phyloP scores from a whole-genome alignment of 2,329 filamentous ascomycete species.

The Colletotrichum endophyticum region DNA sequence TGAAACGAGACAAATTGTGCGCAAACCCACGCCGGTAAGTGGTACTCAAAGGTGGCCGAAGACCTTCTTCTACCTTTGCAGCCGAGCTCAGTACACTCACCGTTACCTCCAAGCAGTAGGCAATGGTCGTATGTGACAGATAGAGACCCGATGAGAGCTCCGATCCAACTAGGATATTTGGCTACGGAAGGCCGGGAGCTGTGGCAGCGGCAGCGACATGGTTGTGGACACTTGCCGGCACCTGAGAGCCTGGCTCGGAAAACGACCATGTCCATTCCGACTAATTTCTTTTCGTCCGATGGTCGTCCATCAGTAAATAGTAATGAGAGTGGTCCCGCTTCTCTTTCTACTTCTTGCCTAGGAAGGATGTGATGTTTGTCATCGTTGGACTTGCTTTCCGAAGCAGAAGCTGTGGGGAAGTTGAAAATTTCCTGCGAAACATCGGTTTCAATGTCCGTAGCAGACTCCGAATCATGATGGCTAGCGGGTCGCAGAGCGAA shows the following conservation, averaged over 20 bases:
- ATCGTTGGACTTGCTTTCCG: too few relatives aligned
- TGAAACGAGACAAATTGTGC: neutral
- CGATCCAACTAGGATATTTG: neutral
- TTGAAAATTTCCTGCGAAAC: too few relatives aligned
- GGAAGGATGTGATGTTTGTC: too few relatives aligned
- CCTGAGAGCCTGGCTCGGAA: neutral
- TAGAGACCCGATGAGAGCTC: neutral
- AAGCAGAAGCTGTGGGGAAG: too few relatives aligned
- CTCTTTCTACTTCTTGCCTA: neutral
- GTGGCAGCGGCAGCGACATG: neutral
- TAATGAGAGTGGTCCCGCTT: neutral
- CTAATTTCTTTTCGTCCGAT: too few relatives aligned
- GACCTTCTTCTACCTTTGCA: neutral
- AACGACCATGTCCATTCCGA: neutral
- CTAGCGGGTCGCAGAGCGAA: neutral
- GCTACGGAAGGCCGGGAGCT: neutral
- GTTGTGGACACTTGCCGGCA: neutral
- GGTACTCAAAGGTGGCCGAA: neutral
- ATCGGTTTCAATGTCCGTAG: too few relatives aligned
- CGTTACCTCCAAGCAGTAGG: accelerated
- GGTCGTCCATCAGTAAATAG: neutral
- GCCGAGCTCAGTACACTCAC: neutral
- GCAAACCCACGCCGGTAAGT: neutral
- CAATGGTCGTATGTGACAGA: neutral
- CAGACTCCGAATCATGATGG: neutral